A percentile compares a stretch with the other conserved stretches of the same genome.
These are phyloP conservation scores for Leccinum pellstonianum DNA, from an alignment of 768 basidiomycete species.

Conservation along the genomic window DNA sequence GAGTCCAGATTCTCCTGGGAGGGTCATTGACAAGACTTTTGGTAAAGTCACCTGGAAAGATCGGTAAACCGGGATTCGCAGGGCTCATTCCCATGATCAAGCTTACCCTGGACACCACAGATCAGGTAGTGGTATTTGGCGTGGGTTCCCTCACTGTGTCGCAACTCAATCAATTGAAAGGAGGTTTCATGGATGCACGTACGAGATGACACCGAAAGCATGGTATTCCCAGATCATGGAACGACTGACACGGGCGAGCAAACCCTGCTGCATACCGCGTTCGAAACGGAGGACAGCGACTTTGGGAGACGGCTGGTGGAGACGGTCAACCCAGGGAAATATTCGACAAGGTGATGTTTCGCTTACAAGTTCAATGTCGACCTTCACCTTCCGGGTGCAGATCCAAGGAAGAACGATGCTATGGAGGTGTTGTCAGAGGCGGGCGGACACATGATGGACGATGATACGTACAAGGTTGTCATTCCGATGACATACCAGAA, in stretches of 20 bases:
- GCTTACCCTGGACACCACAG: slow-evolving; percentile 67
- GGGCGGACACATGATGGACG: background rate
- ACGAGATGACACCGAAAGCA: slow-evolving; percentile 79
- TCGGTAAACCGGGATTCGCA: background rate
- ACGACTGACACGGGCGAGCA: slow-evolving; percentile 72
- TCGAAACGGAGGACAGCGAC: slow-evolving; percentile 77
- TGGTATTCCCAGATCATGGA: slow-evolving; percentile 78
- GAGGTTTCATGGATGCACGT: slow-evolving; percentile 23
- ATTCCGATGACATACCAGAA: slow-evolving; percentile 77
- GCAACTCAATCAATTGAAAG: slow-evolving; percentile 3
- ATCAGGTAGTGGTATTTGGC: slow-evolving; percentile 81
- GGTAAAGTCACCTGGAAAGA: slow-evolving; percentile 65
- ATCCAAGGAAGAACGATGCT: slow-evolving; percentile 76
- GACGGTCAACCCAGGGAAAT: slow-evolving; percentile 2
- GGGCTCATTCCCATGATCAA: background rate
- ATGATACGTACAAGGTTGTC: slow-evolving; percentile 61
- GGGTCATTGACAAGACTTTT: slow-evolving; percentile 66
- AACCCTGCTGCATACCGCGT: slow-evolving; percentile 83
- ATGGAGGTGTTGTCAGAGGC: slow-evolving; percentile 6
- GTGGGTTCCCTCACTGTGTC: slow-evolving; percentile 60
- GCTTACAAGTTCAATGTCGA: slow-evolving; percentile 74
- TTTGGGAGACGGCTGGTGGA: slow-evolving; percentile 66
- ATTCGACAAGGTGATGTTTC: background rate
- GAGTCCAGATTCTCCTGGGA: slow-evolving; percentile 72
- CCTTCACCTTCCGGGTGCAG: slow-evolving; percentile 67